Evolutionary conservation across 768 basidiomycete genomes (phyloP).

Genomic region (Tulasnella sp.): DNA sequence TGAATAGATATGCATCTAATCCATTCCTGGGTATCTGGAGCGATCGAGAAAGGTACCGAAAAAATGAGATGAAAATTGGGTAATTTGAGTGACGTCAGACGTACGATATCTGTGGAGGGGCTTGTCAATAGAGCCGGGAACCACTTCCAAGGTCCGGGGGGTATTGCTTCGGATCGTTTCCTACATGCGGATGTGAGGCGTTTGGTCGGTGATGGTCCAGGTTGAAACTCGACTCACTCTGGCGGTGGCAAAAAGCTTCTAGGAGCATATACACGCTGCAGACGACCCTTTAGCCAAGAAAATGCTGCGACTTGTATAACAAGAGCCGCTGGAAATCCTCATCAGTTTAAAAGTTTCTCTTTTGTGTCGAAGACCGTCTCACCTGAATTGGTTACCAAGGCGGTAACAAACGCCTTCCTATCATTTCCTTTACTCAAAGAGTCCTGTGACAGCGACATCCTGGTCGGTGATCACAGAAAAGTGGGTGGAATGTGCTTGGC

Average conservation of each 20-base stretch:
- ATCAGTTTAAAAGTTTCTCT: not conserved
- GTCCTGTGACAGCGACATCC: slow-evolving; percentile 4
- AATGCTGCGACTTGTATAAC: slow-evolving; percentile 41
- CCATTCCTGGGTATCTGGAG: slow-evolving; percentile 45
- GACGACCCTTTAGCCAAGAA: slow-evolving; percentile 39
- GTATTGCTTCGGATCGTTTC: slow-evolving; percentile 3
- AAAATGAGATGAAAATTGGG: not conserved
- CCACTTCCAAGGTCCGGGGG: slow-evolving; percentile 37
- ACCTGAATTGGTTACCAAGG: slow-evolving; percentile 41
- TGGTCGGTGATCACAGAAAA: no score
- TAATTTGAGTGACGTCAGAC: slow-evolving; percentile 17
- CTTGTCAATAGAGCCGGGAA: slow-evolving; percentile 33
- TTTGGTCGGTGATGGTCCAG: not conserved
- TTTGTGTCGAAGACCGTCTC: not conserved
- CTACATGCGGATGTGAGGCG: slow-evolving; percentile 26
- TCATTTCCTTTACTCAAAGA: slow-evolving; percentile 20
- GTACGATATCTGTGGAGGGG: slow-evolving; percentile 36
- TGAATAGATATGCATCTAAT: slow-evolving; percentile 47
- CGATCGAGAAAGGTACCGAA: not conserved
- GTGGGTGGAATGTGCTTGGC: no score
- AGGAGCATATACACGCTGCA: slow-evolving; percentile 46
- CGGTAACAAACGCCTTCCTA: slow-evolving; percentile 44
- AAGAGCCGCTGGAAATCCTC: slow-evolving; percentile 26
- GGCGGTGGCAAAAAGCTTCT: slow-evolving; percentile 48
- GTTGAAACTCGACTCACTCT: slow-evolving; percentile 28